A percentile compares a stretch with the other conserved stretches of the same genome.
Evolutionary conservation across 805 yeast species (phyloP).

Genomic region (Barnettozyma populi): DNA sequence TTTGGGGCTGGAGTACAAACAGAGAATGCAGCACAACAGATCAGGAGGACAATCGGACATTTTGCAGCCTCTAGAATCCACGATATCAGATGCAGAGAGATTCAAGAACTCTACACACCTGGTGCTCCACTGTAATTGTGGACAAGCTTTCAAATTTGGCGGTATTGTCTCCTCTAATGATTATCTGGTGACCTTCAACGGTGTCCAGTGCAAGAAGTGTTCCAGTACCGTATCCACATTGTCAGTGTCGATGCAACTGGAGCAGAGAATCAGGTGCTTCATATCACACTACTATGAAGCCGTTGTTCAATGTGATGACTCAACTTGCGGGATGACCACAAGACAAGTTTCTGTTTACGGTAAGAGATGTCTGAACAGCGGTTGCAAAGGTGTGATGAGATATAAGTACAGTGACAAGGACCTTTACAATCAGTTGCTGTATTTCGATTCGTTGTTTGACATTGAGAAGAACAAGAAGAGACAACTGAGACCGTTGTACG

Average conservation of each 20-base stretch:
- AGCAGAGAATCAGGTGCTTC: constrained; percentile 60
- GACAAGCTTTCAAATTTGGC: constrained; percentile 54
- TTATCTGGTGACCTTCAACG: constrained; percentile 59
- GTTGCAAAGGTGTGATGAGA: constrained; percentile 73
- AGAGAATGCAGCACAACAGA: constrained; percentile 26
- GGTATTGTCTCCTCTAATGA: constrained; percentile 66
- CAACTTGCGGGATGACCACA: constrained; percentile 72
- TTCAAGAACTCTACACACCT: constrained; percentile 61
- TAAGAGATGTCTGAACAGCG: constrained; percentile 60
- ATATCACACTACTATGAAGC: constrained; percentile 81
- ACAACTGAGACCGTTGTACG: constrained; percentile 48
- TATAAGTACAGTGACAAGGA: constrained; percentile 73
- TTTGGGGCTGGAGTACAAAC: constrained; percentile 69
- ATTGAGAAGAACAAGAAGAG: constrained; percentile 65
- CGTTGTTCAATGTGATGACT: constrained; percentile 80
- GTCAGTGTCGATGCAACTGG: constrained; percentile 66
- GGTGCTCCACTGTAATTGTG: constrained; percentile 57
- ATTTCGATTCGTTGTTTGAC: constrained; percentile 74
- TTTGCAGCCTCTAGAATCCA: constrained; percentile 73
- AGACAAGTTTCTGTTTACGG: constrained; percentile 90
- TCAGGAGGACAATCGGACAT: constrained; percentile 31
- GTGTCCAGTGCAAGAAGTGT: constrained; percentile 68
- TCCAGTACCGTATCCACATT: constrained; percentile 43
- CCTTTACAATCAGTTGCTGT: constrained; percentile 80
- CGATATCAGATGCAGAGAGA: constrained; percentile 75